Evolutionary conservation across 345 rosid species (phyloP).

Genomic region (Orychophragmus violaceus): DNA sequence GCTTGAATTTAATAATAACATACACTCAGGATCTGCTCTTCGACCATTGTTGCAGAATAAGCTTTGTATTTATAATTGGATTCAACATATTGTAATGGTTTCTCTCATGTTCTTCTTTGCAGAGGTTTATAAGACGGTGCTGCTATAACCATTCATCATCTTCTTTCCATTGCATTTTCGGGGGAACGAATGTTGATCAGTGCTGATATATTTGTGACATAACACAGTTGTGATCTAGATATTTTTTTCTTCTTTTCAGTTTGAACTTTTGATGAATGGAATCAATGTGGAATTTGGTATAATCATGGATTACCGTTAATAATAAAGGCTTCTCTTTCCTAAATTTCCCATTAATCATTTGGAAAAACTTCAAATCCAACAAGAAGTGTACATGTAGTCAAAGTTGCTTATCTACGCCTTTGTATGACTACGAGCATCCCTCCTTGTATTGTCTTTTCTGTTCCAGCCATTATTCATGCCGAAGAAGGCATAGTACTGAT

Average conservation of each 20-base stretch:
- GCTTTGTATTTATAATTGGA: neutral
- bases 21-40: neutral
- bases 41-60: neutral
- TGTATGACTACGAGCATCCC: neutral
- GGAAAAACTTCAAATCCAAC: neutral
- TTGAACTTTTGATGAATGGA: constrained; percentile 17
- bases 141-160: constrained; percentile 4
- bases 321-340: neutral
- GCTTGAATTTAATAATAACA: neutral
- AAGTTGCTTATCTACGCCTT: neutral
- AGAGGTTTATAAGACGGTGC: constrained; percentile 28
- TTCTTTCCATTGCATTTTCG: neutral
- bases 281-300: neutral
- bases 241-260: neutral
- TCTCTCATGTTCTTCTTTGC: neutral
- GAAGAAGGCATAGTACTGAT: neutral
- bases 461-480: neutral
- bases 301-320: neutral
- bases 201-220: neutral
- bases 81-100: neutral
- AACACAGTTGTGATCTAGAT: neutral
- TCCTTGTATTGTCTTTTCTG: neutral
- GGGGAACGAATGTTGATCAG: constrained; percentile 5
- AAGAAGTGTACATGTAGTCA: neutral
- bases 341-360: neutral